phyloP scores from a whole-genome alignment of 768 basidiomycete genomes.

The Leccinum olivaceopallidum region DNA sequence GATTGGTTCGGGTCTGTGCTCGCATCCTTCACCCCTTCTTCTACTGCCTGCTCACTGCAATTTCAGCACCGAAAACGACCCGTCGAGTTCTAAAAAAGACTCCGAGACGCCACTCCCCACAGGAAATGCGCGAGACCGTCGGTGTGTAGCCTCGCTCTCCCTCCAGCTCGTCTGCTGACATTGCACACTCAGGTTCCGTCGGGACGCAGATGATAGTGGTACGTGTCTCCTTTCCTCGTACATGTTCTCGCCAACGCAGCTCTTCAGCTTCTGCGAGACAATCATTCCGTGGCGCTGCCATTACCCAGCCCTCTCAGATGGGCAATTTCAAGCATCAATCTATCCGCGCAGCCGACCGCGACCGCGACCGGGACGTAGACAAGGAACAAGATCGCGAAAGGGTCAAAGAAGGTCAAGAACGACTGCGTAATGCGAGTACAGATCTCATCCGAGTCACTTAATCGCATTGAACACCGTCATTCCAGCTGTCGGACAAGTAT shows the following conservation, averaged over 20 bases:
- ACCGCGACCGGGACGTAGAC: conserved; percentile 46
- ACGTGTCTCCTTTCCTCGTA: conserved; percentile 21
- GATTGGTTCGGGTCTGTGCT: conserved; percentile 83
- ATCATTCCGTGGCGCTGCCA: conserved; percentile 59
- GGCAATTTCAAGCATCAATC: conserved; percentile 92
- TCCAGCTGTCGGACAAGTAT: conserved; percentile 82
- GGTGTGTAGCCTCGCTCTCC: conserved; percentile 41
- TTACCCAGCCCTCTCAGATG: conserved; percentile 88
- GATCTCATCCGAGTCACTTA: neutral
- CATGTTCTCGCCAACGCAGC: conserved; percentile 6
- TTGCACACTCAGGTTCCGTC: conserved; percentile 55
- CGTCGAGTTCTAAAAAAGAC: conserved; percentile 54
- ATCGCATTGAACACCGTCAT: conserved; percentile 6
- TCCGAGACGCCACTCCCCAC: conserved; percentile 52
- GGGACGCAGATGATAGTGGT: conserved; percentile 78
- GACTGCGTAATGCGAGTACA: conserved; percentile 63
- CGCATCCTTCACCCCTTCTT: conserved; percentile 13
- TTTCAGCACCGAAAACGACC: conserved; percentile 48
- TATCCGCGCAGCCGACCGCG: conserved; percentile 64
- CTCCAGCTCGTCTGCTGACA: conserved; percentile 9
- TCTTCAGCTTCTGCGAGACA: conserved; percentile 58
- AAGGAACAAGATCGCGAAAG: conserved; percentile 55
- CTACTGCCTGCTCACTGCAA: conserved; percentile 20
- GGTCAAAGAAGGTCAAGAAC: conserved; percentile 78
- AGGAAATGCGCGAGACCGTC: conserved; percentile 61